Percentiles rank a stretch among this genome's conserved stretches.
These are phyloP conservation scores for Passiflora organensis DNA, from an alignment of 345 rosid genomes.

Conservation along the genomic window DNA sequence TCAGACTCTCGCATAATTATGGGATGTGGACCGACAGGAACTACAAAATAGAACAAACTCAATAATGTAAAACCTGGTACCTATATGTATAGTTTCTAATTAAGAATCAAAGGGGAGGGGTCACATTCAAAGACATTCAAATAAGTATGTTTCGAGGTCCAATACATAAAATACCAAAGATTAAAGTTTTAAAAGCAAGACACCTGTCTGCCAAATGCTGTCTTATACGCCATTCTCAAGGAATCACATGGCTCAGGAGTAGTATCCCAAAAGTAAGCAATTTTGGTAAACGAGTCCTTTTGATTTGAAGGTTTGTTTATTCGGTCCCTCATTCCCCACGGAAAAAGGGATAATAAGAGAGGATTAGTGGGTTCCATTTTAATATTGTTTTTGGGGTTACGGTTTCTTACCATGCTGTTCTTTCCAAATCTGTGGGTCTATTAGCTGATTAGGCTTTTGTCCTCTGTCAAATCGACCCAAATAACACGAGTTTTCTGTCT, in stretches of 20 bases:
- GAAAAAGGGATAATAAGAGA: constrained; percentile 1
- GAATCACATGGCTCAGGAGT: constrained; percentile 18
- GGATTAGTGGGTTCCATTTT: constrained; percentile 24
- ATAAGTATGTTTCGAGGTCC: constrained; percentile 6
- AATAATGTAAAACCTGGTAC: too few species aligned
- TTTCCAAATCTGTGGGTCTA: constrained; percentile 22
- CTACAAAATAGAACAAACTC: too few species aligned
- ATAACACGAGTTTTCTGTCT: background rate
- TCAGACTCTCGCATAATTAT: too few species aligned
- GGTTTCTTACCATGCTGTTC: background rate
- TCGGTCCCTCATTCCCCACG: background rate
- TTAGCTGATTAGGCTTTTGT: constrained; percentile 25
- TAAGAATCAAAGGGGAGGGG: background rate
- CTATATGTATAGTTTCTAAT: too few species aligned
- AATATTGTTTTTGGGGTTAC: background rate
- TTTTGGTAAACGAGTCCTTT: constrained; percentile 19
- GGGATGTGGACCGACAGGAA: too few species aligned
- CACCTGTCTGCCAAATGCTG: constrained; percentile 1
- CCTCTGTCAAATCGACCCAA: constrained; percentile 13
- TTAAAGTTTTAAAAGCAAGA: background rate
- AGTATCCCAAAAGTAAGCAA: constrained; percentile 20
- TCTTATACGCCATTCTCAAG: constrained; percentile 4
- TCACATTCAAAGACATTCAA: background rate
- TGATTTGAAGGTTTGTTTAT: constrained; percentile 7
- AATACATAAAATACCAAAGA: background rate